phyloP scores from a whole-genome alignment of 805 yeast species.

The Vanderwaltozyma polyspora region DNA sequence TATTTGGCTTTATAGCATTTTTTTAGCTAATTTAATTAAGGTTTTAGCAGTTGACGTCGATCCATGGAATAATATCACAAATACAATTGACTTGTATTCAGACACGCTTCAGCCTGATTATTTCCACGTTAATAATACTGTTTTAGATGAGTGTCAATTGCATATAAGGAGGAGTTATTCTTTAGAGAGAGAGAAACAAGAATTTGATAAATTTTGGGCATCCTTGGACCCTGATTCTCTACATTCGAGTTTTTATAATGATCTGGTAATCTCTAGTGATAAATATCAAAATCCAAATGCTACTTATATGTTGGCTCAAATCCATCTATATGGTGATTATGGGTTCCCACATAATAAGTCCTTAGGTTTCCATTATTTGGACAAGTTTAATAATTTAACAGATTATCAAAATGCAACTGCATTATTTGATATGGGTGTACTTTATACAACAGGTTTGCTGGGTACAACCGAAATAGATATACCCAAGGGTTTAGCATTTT shows the following conservation, averaged over 20 bases:
- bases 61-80: conserved; percentile 16
- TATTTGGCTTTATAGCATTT: no score
- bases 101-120: background rate
- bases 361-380: conserved; percentile 44
- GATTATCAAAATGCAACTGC: conserved; percentile 44
- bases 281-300: conserved; percentile 36
- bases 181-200: conserved; percentile 8
- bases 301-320: conserved; percentile 41
- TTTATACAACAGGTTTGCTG: conserved; percentile 74
- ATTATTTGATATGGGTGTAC: conserved; percentile 65
- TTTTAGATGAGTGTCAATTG: conserved; percentile 6
- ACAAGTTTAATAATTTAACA: conserved; percentile 33
- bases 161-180: conserved; percentile 18
- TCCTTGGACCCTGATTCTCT: no score
- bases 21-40: no score
- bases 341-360: conserved; percentile 47
- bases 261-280: conserved; percentile 19
- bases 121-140: background rate
- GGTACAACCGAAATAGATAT: conserved; percentile 56
- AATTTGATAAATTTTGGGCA: conserved; percentile 6
- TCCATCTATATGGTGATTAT: conserved; percentile 52
- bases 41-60: no score
- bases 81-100: background rate
- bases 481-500: conserved; percentile 59
- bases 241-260: no score